Conservation (phyloP, 345 rosid genomes). For the Arabis hirsuta region DNA sequence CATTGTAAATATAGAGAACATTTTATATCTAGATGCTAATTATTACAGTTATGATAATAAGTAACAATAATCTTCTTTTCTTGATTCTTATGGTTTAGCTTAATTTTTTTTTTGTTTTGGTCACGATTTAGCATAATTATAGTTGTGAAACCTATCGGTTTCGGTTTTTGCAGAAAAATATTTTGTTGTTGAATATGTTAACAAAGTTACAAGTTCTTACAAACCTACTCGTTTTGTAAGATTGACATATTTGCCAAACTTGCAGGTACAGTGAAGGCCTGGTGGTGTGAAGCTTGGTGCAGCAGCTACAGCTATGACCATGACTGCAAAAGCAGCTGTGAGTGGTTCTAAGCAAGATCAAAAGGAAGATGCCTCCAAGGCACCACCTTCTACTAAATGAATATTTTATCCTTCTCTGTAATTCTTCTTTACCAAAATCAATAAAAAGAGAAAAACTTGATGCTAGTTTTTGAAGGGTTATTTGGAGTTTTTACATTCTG, state of each 20-base stretch:
- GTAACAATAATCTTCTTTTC: too few species aligned
- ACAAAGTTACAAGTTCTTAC: too few species aligned
- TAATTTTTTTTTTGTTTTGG: too few species aligned
- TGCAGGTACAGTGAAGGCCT: slow-evolving; percentile 83
- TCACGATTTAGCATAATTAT: neutral
- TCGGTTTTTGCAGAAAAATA: too few species aligned
- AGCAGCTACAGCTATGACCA: slow-evolving; percentile 79
- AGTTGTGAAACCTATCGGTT: too few species aligned
- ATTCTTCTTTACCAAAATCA: slow-evolving; percentile 26
- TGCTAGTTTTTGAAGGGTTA: slow-evolving; percentile 7
- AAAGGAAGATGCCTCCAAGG: slow-evolving; percentile 52
- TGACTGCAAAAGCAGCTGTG: slow-evolving; percentile 77
- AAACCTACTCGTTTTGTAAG: too few species aligned
- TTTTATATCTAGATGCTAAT: too few species aligned
- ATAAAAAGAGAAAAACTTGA: slow-evolving; percentile 22
- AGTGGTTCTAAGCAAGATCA: slow-evolving; percentile 63
- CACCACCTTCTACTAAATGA: slow-evolving; percentile 34
- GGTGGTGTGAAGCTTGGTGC: slow-evolving; percentile 90
- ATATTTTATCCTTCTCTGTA: neutral
- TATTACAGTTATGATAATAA: too few species aligned
- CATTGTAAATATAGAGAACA: too few species aligned
- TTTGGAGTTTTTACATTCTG: slow-evolving; percentile 11
- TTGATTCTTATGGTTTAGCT: too few species aligned
- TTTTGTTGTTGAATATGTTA: too few species aligned
- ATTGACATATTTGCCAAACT: slow-evolving; percentile 81